Conservation (phyloP, 768 basidiomycete genomes). For the Auricularia cornea region DNA sequence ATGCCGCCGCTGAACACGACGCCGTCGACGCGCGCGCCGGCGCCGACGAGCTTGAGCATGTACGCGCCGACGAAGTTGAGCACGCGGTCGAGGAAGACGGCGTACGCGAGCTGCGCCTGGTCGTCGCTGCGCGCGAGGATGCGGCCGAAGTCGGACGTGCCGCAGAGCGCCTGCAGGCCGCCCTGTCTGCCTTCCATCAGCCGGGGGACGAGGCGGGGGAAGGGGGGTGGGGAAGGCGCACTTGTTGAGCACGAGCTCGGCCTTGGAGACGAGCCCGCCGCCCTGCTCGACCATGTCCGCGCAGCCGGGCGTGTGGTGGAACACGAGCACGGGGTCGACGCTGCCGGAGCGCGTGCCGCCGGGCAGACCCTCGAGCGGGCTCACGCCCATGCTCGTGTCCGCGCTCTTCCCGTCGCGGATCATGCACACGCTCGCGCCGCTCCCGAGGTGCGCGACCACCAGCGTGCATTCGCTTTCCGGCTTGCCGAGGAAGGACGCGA, state of each 20-base stretch:
- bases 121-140: constrained; percentile 37
- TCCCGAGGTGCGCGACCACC: constrained; percentile 81
- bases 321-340: constrained; percentile 80
- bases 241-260: constrained; percentile 34
- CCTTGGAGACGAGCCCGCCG: constrained; percentile 28
- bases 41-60: constrained; percentile 55
- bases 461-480: constrained; percentile 49
- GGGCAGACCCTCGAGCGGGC: constrained; percentile 79
- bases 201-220: background rate
- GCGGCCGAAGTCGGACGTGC: constrained; percentile 73
- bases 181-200: constrained; percentile 34
- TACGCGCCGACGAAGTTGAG: constrained; percentile 67
- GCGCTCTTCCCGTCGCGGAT: constrained; percentile 64
- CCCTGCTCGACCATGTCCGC: constrained; percentile 34
- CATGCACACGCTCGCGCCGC: constrained; percentile 80
- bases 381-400: constrained; percentile 90
- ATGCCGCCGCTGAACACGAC: constrained; percentile 85
- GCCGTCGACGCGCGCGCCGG: constrained; percentile 49
- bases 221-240: constrained; percentile 12
- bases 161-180: constrained; percentile 72
- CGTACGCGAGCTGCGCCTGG: constrained; percentile 54
- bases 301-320: constrained; percentile 62
- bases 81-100: constrained; percentile 71
- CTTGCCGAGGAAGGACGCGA: constrained; percentile 52
- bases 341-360: constrained; percentile 81